phyloP scores from a whole-genome alignment of 352 stramenopile genomes.

The Thalassiosira pacifica region DNA sequence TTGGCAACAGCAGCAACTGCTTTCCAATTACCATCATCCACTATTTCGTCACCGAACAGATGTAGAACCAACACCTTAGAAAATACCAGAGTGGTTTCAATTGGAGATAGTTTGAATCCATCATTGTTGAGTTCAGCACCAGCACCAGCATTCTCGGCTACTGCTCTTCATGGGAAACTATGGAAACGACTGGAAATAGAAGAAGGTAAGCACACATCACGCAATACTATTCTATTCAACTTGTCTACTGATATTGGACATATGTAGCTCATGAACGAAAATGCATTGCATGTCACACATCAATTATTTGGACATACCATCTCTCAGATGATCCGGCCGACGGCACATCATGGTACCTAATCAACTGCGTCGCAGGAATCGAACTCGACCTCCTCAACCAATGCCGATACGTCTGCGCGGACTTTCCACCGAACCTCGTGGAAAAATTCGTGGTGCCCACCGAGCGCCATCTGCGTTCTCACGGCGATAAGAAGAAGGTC shows the following conservation, averaged over 20 bases:
- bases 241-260: too few species aligned
- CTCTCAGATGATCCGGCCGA: constrained; percentile 52
- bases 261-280: too few species aligned
- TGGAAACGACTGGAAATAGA: constrained; percentile 84
- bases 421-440: constrained; percentile 56
- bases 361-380: constrained; percentile 82
- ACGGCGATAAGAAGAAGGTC: constrained; percentile 81
- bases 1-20: constrained; percentile 6
- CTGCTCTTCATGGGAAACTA: constrained; percentile 63
- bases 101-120: neutral
- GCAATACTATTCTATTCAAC: too few species aligned
- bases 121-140: too few species aligned
- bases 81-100: neutral
- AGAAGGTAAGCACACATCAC: constrained; percentile 62
- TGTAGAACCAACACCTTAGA: too few species aligned
- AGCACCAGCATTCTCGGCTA: constrained; percentile 20
- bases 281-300: too few species aligned
- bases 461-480: constrained; percentile 63
- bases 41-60: neutral
- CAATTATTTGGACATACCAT: constrained; percentile 30
- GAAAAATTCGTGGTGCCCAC: constrained; percentile 80
- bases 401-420: constrained; percentile 48
- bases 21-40: constrained; percentile 13
- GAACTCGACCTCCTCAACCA: constrained; percentile 78
- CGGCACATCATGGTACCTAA: constrained; percentile 80